These are phyloP conservation scores for Ophiostoma novo-ulmi DNA, from an alignment of 2,329 filamentous ascomycete species.

Conservation along the genomic window DNA sequence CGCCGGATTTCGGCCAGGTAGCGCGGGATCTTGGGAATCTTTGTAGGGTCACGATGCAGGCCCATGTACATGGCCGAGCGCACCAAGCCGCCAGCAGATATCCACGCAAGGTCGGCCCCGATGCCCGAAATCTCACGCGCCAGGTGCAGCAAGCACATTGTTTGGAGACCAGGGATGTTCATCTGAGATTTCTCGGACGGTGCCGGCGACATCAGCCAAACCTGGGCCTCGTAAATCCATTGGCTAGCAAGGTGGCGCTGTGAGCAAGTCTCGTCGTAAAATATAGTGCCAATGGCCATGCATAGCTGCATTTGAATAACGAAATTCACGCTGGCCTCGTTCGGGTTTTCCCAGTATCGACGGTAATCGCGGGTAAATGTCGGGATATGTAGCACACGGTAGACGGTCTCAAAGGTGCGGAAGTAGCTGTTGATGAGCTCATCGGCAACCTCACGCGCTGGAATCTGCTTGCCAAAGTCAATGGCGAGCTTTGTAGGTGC, in stretches of 20 bases:
- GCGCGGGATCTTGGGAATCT: slow-evolving; percentile 34
- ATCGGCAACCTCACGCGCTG: slow-evolving; percentile 42
- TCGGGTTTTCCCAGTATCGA: slow-evolving; percentile 43
- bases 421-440: slow-evolving; percentile 51
- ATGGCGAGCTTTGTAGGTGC: slow-evolving; percentile 27
- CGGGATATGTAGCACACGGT: slow-evolving; percentile 54
- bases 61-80: slow-evolving; percentile 47
- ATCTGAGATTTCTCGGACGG: slow-evolving; percentile 47
- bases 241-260: slow-evolving; percentile 41
- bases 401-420: slow-evolving; percentile 51
- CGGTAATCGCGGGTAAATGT: slow-evolving; percentile 53
- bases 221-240: slow-evolving; percentile 51
- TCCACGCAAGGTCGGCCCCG: slow-evolving; percentile 46
- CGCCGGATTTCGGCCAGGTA: slow-evolving; percentile 45
- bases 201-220: slow-evolving; percentile 41
- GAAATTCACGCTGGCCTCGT: slow-evolving; percentile 41
- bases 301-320: slow-evolving; percentile 50
- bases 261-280: slow-evolving; percentile 44
- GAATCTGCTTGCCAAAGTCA: slow-evolving; percentile 40
- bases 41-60: slow-evolving; percentile 45
- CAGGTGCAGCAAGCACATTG: slow-evolving; percentile 47
- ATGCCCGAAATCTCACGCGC: slow-evolving; percentile 43
- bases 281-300: slow-evolving; percentile 47
- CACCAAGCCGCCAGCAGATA: slow-evolving; percentile 42
- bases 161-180: slow-evolving; percentile 47